Evolutionary conservation across 257 asterid species (phyloP).

Genomic region (Knoxia roxburghii): DNA sequence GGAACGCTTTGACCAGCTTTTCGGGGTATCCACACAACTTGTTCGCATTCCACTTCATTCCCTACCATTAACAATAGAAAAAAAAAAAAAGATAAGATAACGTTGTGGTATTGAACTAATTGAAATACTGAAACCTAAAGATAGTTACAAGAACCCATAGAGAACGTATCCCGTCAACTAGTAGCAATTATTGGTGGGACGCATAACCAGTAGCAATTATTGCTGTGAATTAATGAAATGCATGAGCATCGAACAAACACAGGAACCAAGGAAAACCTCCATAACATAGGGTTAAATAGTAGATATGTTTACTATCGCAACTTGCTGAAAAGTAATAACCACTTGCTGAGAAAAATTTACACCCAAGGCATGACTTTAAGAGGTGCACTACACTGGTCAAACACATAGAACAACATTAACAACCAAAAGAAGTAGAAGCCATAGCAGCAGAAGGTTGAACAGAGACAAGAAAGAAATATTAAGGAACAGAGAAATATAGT

Average conservation of each 20-base stretch:
- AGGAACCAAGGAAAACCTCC: neutral
- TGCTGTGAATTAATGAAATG: neutral
- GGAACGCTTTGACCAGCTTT: conserved; percentile 76
- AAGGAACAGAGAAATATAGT: neutral
- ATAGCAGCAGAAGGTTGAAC: neutral
- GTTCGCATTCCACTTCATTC: conserved; percentile 98
- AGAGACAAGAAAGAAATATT: neutral
- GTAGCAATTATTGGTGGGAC: neutral
- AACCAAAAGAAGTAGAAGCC: neutral
- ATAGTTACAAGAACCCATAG: neutral
- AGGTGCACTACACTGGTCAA: neutral
- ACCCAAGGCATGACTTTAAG: too few relatives aligned
- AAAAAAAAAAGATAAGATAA: neutral
- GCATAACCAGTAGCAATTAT: neutral
- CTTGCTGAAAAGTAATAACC: neutral
- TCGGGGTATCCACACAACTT: conserved; percentile 90
- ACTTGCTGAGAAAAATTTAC: neutral
- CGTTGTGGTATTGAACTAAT: neutral
- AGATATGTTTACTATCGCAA: neutral
- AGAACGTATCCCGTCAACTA: neutral
- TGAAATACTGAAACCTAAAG: neutral
- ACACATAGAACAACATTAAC: neutral
- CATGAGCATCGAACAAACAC: neutral
- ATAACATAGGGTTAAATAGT: neutral
- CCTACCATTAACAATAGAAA: conserved; percentile 48